Conservation (phyloP, 495 filamentous ascomycete species). For the Podospora anserina region DNA sequence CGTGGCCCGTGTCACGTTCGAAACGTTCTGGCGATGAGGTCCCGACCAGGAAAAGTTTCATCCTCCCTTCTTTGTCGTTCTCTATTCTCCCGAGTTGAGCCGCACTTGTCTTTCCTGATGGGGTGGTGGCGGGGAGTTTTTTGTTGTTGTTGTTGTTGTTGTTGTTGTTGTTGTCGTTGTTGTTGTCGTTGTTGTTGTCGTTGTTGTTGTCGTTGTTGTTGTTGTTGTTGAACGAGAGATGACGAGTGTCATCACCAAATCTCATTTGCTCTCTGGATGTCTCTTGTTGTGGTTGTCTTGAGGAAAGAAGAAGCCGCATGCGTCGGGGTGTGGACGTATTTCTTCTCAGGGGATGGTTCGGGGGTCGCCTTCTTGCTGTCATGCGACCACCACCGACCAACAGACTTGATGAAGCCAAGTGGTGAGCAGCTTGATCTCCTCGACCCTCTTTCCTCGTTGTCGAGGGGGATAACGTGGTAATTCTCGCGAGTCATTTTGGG, state of each 20-base stretch:
- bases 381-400: slow-evolving; percentile 15
- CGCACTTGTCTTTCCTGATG: neutral
- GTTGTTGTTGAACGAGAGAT: neutral
- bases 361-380: slow-evolving; percentile 1
- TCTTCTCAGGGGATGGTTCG: slow-evolving; percentile 20
- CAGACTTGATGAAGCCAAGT: slow-evolving; percentile 22
- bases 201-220: no score
- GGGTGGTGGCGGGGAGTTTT: neutral
- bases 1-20: neutral
- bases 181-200: no score
- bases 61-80: neutral
- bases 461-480: slow-evolving; percentile 1
- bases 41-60: neutral
- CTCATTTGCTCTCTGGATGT: slow-evolving; percentile 39
- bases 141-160: neutral
- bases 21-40: neutral
- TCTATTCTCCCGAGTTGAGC: slow-evolving; percentile 1
- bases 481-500: slow-evolving; percentile 4
- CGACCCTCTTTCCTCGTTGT: slow-evolving; percentile 6
- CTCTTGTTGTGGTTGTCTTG: slow-evolving; percentile 37
- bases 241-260: slow-evolving; percentile 24
- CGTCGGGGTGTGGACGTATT: slow-evolving; percentile 38
- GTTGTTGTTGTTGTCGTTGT: no score
- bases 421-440: slow-evolving; percentile 14
- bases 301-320: slow-evolving; percentile 44